Conservation (phyloP, 2,329 filamentous ascomycete genomes). For the Fusarium setosum region DNA sequence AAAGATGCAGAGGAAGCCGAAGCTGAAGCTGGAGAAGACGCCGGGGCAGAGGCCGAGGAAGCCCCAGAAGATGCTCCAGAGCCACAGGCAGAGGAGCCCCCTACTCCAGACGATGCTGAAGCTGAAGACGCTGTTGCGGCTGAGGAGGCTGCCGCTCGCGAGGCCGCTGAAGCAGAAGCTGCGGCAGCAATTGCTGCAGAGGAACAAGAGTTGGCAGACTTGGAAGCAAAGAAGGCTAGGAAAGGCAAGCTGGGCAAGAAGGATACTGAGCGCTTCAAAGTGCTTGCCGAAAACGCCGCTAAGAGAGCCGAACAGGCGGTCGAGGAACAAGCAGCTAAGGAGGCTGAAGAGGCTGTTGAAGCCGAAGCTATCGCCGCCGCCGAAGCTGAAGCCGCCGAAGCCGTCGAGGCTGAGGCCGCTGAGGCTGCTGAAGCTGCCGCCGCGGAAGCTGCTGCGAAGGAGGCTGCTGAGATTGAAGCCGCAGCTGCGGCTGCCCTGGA, state of each 20-base stretch:
- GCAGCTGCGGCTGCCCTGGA: conserved; percentile 21
- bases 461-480: conserved; percentile 28
- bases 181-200: conserved; percentile 39
- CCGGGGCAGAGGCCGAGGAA: conserved; percentile 15
- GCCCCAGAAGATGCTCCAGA: conserved; percentile 22
- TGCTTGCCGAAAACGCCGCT: conserved; percentile 48
- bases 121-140: conserved; percentile 40
- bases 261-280: conserved; percentile 57
- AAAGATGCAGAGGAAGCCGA: conserved; percentile 31
- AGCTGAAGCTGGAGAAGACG: conserved; percentile 34
- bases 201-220: conserved; percentile 52
- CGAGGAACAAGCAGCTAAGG: conserved; percentile 38
- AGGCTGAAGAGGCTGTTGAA: conserved; percentile 27
- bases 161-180: conserved; percentile 22
- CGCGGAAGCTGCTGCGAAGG: conserved; percentile 27
- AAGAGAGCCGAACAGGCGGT: conserved; percentile 56
- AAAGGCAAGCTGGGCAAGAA: conserved; percentile 59
- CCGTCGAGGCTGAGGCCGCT: conserved; percentile 20
- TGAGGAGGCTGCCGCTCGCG: conserved; percentile 26
- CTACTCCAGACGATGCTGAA: background rate
- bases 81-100: conserved; percentile 25
- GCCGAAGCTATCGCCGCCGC: conserved; percentile 25
- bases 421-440: conserved; percentile 20
- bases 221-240: conserved; percentile 62
- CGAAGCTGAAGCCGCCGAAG: conserved; percentile 4